Base-by-base conservation (phyloP, 2,329 filamentous ascomycete genomes). In the Malbranchea zuffiana region DNA sequence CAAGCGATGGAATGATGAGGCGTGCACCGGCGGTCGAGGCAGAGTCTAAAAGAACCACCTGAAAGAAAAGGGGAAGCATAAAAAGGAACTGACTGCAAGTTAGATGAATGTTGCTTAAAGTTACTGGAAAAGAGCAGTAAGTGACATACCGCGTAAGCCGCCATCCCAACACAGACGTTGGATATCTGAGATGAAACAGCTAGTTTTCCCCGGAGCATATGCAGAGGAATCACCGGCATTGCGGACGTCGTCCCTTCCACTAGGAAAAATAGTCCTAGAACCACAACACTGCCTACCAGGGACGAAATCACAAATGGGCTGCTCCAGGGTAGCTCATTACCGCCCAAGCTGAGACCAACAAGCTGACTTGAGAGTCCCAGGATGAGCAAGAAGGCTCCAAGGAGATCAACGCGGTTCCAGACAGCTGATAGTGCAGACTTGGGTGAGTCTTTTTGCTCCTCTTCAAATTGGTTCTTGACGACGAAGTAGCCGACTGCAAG, bases 121-220 rank as follows among this genome's bases (percentile, higher is more conserved):
- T 8, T n/a, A n/a, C n/a, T n/a, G n/a, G n/a, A n/a, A n/a, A n/a
- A n/a, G n/a, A n/a, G n/a, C n/a, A n/a, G n/a, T n/a, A n/a, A n/a
- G n/a, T n/a, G n/a, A n/a, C n/a, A n/a, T n/a, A n/a, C n/a, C n/a
- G n/a, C n/a, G n/a, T 36, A 11, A 1, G 72, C 72, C 6, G 73
- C 66, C 52, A 77, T 66, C 0, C 75, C 75, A 1, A 71, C 69
- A 39, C 71, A 75, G 8, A 78, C 59, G 43, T 79, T 80, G 32
- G 72, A 65, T 15, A 71, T 57, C 44, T 76, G 72, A 2, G 69
- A 72, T 2, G 70, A 61, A 1, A 75, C 55, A 0, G 72, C 71
- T 19, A 74, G 58, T 7, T 62, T 54, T 0, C 75, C 74, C n/a
- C 57, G 62, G 3, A 80, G 55, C 65, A 79, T 69, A 16, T 58